Percentiles rank a stretch among this genome's conserved stretches.
Evolutionary conservation across 257 asterid species (phyloP).

Genomic region (Ilex asprella): DNA sequence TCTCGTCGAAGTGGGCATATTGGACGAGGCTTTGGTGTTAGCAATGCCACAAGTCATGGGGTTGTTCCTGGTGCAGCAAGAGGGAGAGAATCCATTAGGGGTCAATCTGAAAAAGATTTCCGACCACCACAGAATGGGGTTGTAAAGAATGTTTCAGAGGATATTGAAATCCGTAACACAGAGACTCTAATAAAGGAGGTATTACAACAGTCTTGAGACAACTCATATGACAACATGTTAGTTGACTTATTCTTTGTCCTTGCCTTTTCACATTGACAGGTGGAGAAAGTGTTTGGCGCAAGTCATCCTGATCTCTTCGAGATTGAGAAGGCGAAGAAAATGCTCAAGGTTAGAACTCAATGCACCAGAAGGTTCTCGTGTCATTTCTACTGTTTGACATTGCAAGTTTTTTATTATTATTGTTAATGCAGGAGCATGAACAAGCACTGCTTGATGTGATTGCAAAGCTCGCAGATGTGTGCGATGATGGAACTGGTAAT

Average conservation of each 20-base stretch:
- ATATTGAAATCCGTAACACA: conserved; percentile 78
- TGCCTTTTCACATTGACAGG: conserved; percentile 37
- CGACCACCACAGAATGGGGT: conserved; percentile 47
- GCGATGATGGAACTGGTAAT: conserved; percentile 61
- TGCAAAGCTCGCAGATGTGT: conserved; percentile 70
- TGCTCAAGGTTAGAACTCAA: conserved; percentile 61
- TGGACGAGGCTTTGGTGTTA: conserved; percentile 27
- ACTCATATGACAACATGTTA: neutral
- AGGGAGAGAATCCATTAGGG: conserved; percentile 41
- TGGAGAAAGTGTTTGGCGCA: conserved; percentile 81
- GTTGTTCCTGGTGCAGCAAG: conserved; percentile 35
- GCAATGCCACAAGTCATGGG: neutral
- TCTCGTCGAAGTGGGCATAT: conserved; percentile 40
- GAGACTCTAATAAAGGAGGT: conserved; percentile 88
- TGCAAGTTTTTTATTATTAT: conserved; percentile 8
- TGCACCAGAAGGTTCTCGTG: conserved; percentile 3
- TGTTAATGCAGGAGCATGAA: conserved; percentile 82
- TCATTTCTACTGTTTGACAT: conserved; percentile 8
- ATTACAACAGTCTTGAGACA: neutral
- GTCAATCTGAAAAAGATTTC: conserved; percentile 39
- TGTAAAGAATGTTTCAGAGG: conserved; percentile 38
- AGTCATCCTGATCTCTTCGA: conserved; percentile 69
- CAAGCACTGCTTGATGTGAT: conserved; percentile 70
- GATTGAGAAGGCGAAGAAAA: conserved; percentile 81
- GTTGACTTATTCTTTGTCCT: conserved; percentile 5